Conservation (phyloP, 805 yeast genomes). For the Monosporozyma solicola region DNA sequence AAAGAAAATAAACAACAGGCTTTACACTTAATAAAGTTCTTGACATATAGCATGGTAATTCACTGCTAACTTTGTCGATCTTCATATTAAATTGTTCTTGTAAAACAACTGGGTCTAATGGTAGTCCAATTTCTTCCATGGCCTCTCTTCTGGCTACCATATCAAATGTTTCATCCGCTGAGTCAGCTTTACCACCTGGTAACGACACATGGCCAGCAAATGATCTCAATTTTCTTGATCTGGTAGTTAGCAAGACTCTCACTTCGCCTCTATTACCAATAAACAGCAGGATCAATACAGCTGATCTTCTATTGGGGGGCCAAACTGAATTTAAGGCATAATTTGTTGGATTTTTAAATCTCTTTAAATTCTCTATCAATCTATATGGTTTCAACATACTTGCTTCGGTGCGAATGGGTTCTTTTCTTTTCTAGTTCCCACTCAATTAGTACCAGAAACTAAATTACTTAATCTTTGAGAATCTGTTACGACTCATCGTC, state of each 20-base stretch:
- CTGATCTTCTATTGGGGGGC: conserved; percentile 70
- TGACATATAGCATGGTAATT: conserved; percentile 72
- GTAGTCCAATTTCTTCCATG: conserved; percentile 77
- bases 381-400: conserved; percentile 13
- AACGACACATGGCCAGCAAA: conserved; percentile 88
- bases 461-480: too few relatives aligned
- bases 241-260: conserved; percentile 66
- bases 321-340: conserved; percentile 41
- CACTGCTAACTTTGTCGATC: conserved; percentile 47
- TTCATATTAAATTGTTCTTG: conserved; percentile 40
- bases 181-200: conserved; percentile 91
- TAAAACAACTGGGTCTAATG: conserved; percentile 38
- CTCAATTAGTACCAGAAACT: too few relatives aligned
- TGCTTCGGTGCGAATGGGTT: not conserved
- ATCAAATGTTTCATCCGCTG: conserved; percentile 54
- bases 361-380: conserved; percentile 15
- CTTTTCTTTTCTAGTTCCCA: too few relatives aligned
- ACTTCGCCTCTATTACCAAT: conserved; percentile 66
- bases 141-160: conserved; percentile 75
- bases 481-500: too few relatives aligned
- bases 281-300: conserved; percentile 69
- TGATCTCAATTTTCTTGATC: conserved; percentile 58
- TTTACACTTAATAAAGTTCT: conserved; percentile 75
- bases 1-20: conserved; percentile 66
- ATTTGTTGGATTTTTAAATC: conserved; percentile 9